Percentiles rank a stretch among this genome's conserved stretches.
These are phyloP conservation scores for Circinella umbellata DNA, from an alignment of 371 early-diverging fungal genomes.

Conservation along the genomic window DNA sequence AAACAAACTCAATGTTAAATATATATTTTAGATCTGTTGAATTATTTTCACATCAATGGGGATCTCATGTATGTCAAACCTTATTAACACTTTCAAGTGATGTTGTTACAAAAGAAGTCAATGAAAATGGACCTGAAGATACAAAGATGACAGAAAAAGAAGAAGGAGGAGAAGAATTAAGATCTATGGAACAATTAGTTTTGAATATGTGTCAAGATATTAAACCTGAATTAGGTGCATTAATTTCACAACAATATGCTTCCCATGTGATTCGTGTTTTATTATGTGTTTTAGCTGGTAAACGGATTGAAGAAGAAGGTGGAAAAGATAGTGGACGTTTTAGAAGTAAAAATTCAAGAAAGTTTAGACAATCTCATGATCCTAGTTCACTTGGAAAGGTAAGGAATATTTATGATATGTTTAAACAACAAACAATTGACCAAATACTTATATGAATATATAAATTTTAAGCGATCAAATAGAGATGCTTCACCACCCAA, in stretches of 20 bases:
- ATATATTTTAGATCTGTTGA: conserved; percentile 67
- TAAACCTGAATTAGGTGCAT: conserved; percentile 64
- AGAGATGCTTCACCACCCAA: conserved; percentile 46
- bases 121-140: conserved; percentile 28
- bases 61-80: conserved; percentile 87
- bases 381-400: conserved; percentile 17
- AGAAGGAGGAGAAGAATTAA: conserved; percentile 50
- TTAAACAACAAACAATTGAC: too few relatives aligned
- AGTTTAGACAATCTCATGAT: conserved; percentile 72
- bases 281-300: conserved; percentile 72
- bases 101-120: conserved; percentile 76
- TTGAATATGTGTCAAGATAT: conserved; percentile 67
- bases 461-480: conserved; percentile 16
- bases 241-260: conserved; percentile 77
- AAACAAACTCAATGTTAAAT: neutral
- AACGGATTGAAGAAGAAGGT: conserved; percentile 60
- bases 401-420: neutral
- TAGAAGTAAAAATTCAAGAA: conserved; percentile 66
- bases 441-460: too few relatives aligned
- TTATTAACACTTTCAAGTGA: conserved; percentile 73
- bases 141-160: conserved; percentile 35
- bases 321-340: conserved; percentile 53
- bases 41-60: conserved; percentile 82
- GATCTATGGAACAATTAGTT: conserved; percentile 71
- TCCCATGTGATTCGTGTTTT: conserved; percentile 78